Base-by-base conservation (phyloP, 2,329 filamentous ascomycete genomes). In the Aureobasidium uvarum region DNA sequence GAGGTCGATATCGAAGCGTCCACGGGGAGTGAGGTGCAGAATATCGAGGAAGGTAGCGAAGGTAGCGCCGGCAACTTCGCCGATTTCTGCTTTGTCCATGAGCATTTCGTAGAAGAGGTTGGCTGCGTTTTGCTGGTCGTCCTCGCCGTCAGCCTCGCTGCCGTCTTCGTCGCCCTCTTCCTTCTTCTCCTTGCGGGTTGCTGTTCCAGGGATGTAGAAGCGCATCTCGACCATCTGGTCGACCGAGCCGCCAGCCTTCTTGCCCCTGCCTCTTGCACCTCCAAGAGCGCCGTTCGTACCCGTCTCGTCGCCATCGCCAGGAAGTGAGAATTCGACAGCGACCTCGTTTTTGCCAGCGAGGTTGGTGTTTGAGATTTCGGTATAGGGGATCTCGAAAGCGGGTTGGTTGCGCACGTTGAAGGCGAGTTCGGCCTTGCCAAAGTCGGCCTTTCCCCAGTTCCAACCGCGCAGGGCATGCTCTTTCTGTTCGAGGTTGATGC, bases 381-480 rank as follows among this genome's bases (percentile, higher is more conserved):
- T 91, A 80, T 98, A 99, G 14, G 96, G 93, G 5, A 99, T 88
- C 78, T 98, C 95, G 77, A 99, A 99, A 5, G 94, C 91, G 3
- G 95, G 95, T 72, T 92, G 88, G 78, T 97, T 99, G 76, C 96
- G 92, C 43, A 99, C 95, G 77, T 93, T 98, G 83, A 99, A 99
- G 36, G 91, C 86, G 65, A 99, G 86, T 80, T 99, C 95, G 64
- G 92, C 89, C 79, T 98, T 96, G 68, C 90, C 89, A 76, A 99
- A 96, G 73, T 99, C 95, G 69, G 92, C 91, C 80, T 98, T 99
- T 73, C 95, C 95, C 96, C 95, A 99, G 77, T 99, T 99, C 95
- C 95, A 99, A 65, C 95, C 95, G 71, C 95, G 88, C 66, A 99
- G 82, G 28, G 95, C 92, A 77, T 98, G 95, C 78, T 99, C 95